These are phyloP conservation scores for Kodamaea fukazawae DNA, from an alignment of 805 yeast species.

Conservation along the genomic window DNA sequence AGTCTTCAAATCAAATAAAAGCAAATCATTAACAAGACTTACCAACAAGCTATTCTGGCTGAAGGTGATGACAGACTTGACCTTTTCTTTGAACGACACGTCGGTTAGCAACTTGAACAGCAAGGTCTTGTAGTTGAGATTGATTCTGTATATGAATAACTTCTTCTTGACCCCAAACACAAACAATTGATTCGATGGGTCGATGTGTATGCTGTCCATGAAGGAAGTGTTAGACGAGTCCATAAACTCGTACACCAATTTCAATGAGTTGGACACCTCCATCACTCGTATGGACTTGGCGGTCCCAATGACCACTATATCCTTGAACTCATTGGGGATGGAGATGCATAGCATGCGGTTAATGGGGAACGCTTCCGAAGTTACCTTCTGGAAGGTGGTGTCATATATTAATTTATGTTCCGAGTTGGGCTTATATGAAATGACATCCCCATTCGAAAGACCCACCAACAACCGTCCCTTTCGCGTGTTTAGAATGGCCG, in stretches of 20 bases:
- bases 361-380: conserved; percentile 18
- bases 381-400: conserved; percentile 19
- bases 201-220: conserved; percentile 17
- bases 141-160: conserved; percentile 24
- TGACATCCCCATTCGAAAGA: conserved; percentile 34
- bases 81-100: conserved; percentile 28
- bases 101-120: conserved; percentile 26
- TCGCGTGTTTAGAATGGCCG: conserved; percentile 22
- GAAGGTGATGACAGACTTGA: conserved; percentile 20
- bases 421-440: conserved; percentile 18
- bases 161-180: conserved; percentile 31
- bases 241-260: conserved; percentile 28
- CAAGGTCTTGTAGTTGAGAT: conserved; percentile 29
- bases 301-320: conserved; percentile 25
- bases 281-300: conserved; percentile 24
- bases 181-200: conserved; percentile 21
- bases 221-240: conserved; percentile 15
- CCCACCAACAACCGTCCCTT: conserved; percentile 28
- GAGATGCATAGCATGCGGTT: conserved; percentile 16
- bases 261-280: conserved; percentile 29
- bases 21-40: conserved; percentile 26
- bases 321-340: conserved; percentile 18
- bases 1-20: conserved; percentile 21
- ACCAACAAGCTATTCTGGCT: conserved; percentile 16
- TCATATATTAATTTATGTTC: conserved; percentile 22